These are phyloP conservation scores for Penicillium griseofulvum DNA, from an alignment of 2,329 filamentous ascomycete genomes.

Conservation along the genomic window DNA sequence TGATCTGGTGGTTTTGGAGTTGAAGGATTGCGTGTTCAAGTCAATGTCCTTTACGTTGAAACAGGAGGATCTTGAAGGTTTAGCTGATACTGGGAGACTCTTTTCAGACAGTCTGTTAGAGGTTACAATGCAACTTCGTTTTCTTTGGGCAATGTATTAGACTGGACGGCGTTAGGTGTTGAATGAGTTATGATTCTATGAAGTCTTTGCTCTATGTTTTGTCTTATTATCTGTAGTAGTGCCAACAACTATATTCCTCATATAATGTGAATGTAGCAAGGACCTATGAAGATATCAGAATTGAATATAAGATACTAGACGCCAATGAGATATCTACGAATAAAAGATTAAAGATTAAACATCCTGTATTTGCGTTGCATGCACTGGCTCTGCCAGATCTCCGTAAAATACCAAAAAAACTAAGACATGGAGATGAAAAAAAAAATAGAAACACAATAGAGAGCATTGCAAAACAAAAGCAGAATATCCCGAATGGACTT, in stretches of 20 bases:
- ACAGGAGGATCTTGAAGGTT: neutral
- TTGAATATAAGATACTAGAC: neutral
- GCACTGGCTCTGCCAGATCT: constrained; percentile 18
- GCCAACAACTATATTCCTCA: neutral
- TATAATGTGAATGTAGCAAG: too few species aligned
- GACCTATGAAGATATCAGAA: too few species aligned
- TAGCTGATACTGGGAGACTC: neutral
- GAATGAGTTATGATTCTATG: neutral
- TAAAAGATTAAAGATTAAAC: neutral
- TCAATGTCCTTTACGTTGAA: neutral
- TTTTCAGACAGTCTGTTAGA: neutral
- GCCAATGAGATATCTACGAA: neutral
- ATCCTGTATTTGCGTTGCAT: constrained; percentile 2
- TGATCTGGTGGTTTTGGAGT: neutral
- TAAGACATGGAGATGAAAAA: constrained; percentile 9
- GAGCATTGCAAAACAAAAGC: neutral
- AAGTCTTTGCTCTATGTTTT: neutral
- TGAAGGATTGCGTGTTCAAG: neutral
- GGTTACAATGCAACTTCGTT: neutral
- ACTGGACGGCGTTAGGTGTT: neutral
- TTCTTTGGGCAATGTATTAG: neutral
- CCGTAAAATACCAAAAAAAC: constrained; percentile 9
- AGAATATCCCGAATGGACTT: neutral
- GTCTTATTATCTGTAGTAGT: neutral
- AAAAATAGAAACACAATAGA: constrained; percentile 4